A percentile compares a stretch with the other conserved stretches of the same genome.
Conservation (phyloP, 2,329 filamentous ascomycete species). For the Hypoxylon sp. region DNA sequence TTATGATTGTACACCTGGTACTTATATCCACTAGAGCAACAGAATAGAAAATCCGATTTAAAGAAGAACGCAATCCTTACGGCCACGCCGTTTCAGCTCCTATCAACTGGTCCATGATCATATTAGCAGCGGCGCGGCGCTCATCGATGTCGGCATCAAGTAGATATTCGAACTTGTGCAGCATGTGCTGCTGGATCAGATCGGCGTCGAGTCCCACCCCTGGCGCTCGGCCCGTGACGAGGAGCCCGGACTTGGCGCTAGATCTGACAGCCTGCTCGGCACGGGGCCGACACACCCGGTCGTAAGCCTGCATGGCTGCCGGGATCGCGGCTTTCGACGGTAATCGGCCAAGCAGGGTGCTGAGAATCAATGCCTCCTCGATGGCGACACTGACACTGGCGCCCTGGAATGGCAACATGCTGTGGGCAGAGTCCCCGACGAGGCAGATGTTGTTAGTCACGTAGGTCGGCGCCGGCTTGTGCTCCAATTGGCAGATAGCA, state of each 20-base stretch:
- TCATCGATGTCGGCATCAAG: constrained; percentile 43
- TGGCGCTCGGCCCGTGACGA: constrained; percentile 45
- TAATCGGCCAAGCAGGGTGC: constrained; percentile 47
- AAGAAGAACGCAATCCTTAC: neutral
- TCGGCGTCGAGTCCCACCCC: constrained; percentile 45
- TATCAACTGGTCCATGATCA: constrained; percentile 49
- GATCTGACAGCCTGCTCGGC: constrained; percentile 46
- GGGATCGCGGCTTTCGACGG: constrained; percentile 44
- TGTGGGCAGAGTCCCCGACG: constrained; percentile 50
- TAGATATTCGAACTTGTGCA: constrained; percentile 44
- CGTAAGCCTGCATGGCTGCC: constrained; percentile 51
- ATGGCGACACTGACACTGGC: constrained; percentile 42
- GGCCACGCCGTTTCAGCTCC: constrained; percentile 5
- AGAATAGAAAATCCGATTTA: neutral
- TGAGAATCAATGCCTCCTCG: constrained; percentile 51
- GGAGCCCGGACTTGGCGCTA: constrained; percentile 40
- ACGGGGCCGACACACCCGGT: constrained; percentile 50
- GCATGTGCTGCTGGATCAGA: constrained; percentile 33
- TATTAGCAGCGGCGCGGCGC: constrained; percentile 37
- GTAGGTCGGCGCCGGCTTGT: constrained; percentile 46
- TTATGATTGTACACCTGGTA: constrained; percentile 6
- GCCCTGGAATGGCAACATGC: constrained; percentile 45
- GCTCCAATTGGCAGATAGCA: constrained; percentile 49
- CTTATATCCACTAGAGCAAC: neutral
- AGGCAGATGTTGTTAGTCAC: constrained; percentile 46